Percentiles rank a stretch among this genome's conserved stretches.
These are phyloP conservation scores for Rhodosporidiobolus sp. DNA, from an alignment of 768 basidiomycete genomes.

Conservation along the genomic window DNA sequence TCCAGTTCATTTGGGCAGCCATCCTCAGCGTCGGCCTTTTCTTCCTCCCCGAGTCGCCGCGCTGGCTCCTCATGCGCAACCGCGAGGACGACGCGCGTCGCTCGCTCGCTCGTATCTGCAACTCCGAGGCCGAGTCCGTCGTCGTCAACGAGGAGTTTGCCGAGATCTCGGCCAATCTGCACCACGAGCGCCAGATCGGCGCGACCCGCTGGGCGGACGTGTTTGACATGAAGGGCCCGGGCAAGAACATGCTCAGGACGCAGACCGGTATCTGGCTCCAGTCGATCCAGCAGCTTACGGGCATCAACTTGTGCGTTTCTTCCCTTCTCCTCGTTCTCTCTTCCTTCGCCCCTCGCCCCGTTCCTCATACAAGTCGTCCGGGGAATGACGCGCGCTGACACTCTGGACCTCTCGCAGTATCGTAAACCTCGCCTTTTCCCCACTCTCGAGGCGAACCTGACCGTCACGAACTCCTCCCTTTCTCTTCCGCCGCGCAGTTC, in stretches of 20 bases:
- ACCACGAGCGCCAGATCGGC: constrained; percentile 62
- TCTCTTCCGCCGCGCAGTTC: background rate
- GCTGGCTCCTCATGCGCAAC: constrained; percentile 57
- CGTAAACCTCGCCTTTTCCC: too few species aligned
- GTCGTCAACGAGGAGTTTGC: constrained; percentile 55
- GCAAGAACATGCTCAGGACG: too few species aligned
- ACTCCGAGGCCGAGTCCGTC: constrained; percentile 56
- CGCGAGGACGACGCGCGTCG: constrained; percentile 58
- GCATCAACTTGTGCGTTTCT: constrained; percentile 57
- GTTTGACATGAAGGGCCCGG: constrained; percentile 52
- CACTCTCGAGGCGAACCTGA: too few species aligned
- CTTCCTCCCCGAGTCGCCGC: constrained; percentile 59
- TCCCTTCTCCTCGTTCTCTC: too few species aligned
- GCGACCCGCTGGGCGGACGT: constrained; percentile 57
- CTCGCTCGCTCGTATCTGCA: constrained; percentile 62
- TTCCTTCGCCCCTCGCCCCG: background rate
- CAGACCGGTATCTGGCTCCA: constrained; percentile 72
- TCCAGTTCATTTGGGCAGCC: constrained; percentile 40
- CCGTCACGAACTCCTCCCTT: background rate
- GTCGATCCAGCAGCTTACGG: constrained; percentile 63
- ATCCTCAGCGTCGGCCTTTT: constrained; percentile 68
- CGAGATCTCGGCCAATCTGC: constrained; percentile 59
- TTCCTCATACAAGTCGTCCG: too few species aligned
- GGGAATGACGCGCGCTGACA: too few species aligned
- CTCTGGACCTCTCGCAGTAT: too few species aligned